phyloP scores from a whole-genome alignment of 2,329 filamentous ascomycete species.

The Aspergillus brunneoviolaceus region DNA sequence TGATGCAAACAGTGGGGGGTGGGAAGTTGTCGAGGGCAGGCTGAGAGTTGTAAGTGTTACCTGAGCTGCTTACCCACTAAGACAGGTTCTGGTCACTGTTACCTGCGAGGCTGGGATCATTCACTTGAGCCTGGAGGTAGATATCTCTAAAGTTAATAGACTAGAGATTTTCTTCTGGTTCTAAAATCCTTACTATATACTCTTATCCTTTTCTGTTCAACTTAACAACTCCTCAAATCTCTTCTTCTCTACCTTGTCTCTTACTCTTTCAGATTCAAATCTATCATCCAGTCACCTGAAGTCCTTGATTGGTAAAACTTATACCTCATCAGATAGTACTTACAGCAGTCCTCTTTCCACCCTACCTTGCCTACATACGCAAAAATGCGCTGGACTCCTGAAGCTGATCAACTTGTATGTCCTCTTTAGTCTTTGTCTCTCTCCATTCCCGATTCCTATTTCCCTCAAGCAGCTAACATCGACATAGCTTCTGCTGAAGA shows the following conservation, averaged over 20 bases:
- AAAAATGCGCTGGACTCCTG: conserved; percentile 40
- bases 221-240: background rate
- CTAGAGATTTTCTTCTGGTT: too few species aligned
- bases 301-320: too few species aligned
- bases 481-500: conserved; percentile 40
- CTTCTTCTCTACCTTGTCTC: background rate
- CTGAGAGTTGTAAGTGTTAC: background rate
- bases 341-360: background rate
- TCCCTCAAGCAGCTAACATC: background rate
- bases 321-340: background rate
- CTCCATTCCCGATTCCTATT: background rate
- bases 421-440: background rate
- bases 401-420: conserved; percentile 38
- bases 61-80: background rate
- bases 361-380: background rate
- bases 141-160: too few species aligned
- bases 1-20: background rate
- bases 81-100: background rate
- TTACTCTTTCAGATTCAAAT: background rate
- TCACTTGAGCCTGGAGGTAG: background rate
- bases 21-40: background rate
- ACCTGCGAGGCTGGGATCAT: background rate
- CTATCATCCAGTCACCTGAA: too few species aligned
- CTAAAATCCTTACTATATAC: background rate
- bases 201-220: background rate